Conservation (phyloP, 495 filamentous ascomycete species). For the Lepraria neglecta region DNA sequence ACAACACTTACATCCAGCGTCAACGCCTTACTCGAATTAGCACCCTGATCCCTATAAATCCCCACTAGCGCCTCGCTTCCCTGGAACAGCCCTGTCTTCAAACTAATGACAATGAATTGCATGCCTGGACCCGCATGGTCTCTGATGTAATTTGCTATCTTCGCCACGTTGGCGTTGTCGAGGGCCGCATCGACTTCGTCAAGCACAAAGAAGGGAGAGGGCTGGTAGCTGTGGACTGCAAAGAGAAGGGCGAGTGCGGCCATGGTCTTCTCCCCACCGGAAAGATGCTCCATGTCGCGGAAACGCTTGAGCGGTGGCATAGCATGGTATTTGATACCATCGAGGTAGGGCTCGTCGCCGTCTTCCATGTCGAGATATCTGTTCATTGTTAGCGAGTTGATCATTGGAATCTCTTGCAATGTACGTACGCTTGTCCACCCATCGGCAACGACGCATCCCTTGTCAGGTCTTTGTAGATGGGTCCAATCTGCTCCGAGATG, state of each 20-base stretch:
- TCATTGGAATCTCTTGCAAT: not conserved
- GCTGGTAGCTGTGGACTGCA: conserved; percentile 91
- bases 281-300: conserved; percentile 97
- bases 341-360: conserved; percentile 82
- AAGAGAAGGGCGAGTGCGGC: conserved; percentile 92
- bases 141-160: conserved; percentile 90
- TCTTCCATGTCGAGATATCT: conserved; percentile 89
- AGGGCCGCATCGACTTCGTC: conserved; percentile 98
- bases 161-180: conserved; percentile 91
- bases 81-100: conserved; percentile 93
- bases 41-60: conserved; percentile 88
- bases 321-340: conserved; percentile 94
- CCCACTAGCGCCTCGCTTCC: conserved; percentile 89
- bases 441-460: conserved; percentile 75
- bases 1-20: conserved; percentile 81
- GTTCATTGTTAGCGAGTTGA: conserved; percentile 8
- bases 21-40: conserved; percentile 79
- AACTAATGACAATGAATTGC: conserved; percentile 97
- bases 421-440: conserved; percentile 71
- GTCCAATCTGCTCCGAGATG: conserved; percentile 88
- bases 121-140: conserved; percentile 93
- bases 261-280: conserved; percentile 98
- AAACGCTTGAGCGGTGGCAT: conserved; percentile 99
- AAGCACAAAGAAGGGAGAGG: conserved; percentile 92
- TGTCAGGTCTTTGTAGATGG: conserved; percentile 92